phyloP scores from a whole-genome alignment of 495 filamentous ascomycete genomes.

The Aspergillus cristatus region DNA sequence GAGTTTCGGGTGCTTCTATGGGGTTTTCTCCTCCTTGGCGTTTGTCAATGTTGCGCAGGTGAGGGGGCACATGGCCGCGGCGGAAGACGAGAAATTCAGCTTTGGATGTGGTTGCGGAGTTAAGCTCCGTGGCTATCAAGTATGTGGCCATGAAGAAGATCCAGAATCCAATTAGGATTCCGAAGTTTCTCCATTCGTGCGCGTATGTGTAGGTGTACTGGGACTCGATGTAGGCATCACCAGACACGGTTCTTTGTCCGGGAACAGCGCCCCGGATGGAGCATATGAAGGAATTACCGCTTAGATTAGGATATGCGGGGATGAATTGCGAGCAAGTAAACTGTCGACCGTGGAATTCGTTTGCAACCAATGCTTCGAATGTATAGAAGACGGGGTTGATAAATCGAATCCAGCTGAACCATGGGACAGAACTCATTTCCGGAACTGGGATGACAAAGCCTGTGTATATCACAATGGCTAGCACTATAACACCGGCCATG shows the following conservation, averaged over 20 bases:
- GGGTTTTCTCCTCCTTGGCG: constrained; percentile 7
- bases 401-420: constrained; percentile 44
- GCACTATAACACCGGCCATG: constrained; percentile 35
- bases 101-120: constrained; percentile 33
- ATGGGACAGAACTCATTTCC: constrained; percentile 35
- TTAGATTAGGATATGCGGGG: constrained; percentile 42
- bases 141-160: constrained; percentile 49
- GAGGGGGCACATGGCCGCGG: constrained; percentile 27
- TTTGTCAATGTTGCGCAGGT: constrained; percentile 25
- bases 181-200: constrained; percentile 59
- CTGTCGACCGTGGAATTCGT: constrained; percentile 51
- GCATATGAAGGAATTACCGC: constrained; percentile 39
- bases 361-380: constrained; percentile 34
- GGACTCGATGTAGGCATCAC: constrained; percentile 43
- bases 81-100: constrained; percentile 37
- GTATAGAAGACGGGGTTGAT: constrained; percentile 39
- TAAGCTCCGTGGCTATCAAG: constrained; percentile 36
- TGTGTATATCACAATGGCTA: constrained; percentile 39
- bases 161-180: constrained; percentile 56
- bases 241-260: constrained; percentile 42
- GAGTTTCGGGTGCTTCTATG: constrained; percentile 8
- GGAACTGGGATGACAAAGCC: constrained; percentile 38
- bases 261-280: constrained; percentile 44
- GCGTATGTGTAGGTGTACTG: constrained; percentile 47
- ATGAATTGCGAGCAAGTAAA: constrained; percentile 42